Base-by-base conservation (phyloP, 2,329 filamentous ascomycete genomes). In the Hortaea werneckii region DNA sequence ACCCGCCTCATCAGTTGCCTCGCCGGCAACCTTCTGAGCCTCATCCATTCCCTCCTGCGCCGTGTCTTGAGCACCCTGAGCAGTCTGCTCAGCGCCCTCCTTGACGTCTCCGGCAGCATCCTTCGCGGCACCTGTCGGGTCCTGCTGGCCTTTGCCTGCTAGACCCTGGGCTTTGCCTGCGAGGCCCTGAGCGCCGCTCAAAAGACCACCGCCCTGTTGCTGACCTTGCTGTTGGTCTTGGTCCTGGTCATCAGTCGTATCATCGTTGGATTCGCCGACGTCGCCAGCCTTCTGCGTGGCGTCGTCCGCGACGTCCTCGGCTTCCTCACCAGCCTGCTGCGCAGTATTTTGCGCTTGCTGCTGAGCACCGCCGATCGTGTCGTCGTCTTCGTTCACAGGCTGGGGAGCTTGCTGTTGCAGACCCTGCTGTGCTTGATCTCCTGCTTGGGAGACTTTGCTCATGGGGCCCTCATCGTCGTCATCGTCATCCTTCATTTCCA, bases 361-460 rank as follows among this genome's bases (percentile, higher is more conserved):
- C 41, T 68, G 63, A n/a, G 61, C 61, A 43, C 58, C 61, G 37
- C 54, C 61, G 37, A 60, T 59, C 8, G 67, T 63, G 42, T 70
- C 65, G 29, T 66, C 63, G 6, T 69, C 63, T 35, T 64, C 62
- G 34, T 70, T 65, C 46, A 72, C 63, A 41, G 70, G 70, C 55
- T 73, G 67, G 5, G 70, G 69, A 47, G 69, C 69, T 29, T 64
- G 61, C 54, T 72, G 62, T 50, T 71, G 61, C 42, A 73, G 65
- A 28, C 63, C 62, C 50, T 71, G 62, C 49, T 71, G 59, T 42
- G 67, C 65, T 26, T 71, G 63, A 41, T 68, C 65, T 45, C 64
- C 67, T 39, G 65, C 65, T 54, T 73, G 63, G 44, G 68, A 70
- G 37, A 73, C 70, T 58, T 73, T 74, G 59, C 67, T 68, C 54